Base-by-base conservation (phyloP, 495 filamentous ascomycete genomes). In the Polyplosphaeria fusca region DNA sequence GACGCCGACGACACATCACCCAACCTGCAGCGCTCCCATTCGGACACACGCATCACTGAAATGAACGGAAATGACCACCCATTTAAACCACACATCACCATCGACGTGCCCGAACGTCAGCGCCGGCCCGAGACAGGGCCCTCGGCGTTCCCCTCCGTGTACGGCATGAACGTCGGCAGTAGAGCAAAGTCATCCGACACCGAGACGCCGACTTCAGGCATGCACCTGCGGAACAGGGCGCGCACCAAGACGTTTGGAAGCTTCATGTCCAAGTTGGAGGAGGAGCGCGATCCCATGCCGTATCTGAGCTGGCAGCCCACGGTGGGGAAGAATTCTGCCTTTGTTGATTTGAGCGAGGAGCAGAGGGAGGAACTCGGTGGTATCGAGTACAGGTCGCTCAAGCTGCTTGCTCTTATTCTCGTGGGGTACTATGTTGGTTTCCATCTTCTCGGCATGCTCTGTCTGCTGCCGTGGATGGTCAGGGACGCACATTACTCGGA, bases 291-390 rank as follows among this genome's bases (percentile, higher is more conserved):
- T 30, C 86, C 85, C 20, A 75, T 81, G 67, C 91, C 93, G 0
- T 98, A 98, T 68, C 78, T 98, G 20, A 95, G 89, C 68, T 97
- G 88, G 83, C 82, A 91, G 68, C 89, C 93, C 4, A 98, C 93
- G 0, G 75, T 95, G 32, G 93, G 88, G 16, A 80, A 93, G 37
- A 97, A 97, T 67, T 96, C 91, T 24, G 84, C 86, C 16, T 98
- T 98, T 60, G 77, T 93, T 5, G 88, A 91, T 68, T 72, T 97
- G 46, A 88, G 85, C 0, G 87, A 94, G 68, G 89, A 88, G 54
- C 91, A 97, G 70, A 79, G 91, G 44, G 88, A 97, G 61, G 92
- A 97, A 67, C 76, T 97, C 12, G 91, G 91, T 2, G 91, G 91
- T 12, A 95, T 96, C 41, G 91, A 97, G 72, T 97, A 97, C 66